Evolutionary conservation across 2,329 filamentous ascomycete genomes (phyloP).

Genomic region (Colletotrichum tropicale): DNA sequence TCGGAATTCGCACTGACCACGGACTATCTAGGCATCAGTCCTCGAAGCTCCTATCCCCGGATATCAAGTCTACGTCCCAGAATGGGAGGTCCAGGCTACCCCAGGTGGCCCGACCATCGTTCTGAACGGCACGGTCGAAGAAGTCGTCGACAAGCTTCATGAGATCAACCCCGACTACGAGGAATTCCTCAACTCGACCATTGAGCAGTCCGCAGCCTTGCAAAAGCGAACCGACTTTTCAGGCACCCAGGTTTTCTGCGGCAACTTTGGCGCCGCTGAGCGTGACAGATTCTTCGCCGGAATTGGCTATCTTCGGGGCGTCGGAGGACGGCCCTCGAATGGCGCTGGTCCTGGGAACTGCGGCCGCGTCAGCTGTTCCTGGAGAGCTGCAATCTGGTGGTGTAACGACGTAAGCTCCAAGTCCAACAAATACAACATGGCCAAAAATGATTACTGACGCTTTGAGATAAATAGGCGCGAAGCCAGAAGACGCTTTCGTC

Average conservation of each 20-base stretch:
- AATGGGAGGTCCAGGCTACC: not conserved
- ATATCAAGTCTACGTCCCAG: not conserved
- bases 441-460: fast-evolving
- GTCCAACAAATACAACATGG: not conserved
- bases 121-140: not conserved
- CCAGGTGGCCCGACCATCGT: not conserved
- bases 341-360: not conserved
- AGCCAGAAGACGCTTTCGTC: not conserved
- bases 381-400: not conserved
- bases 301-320: not conserved
- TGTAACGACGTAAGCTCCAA: not conserved
- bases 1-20: not conserved
- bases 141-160: not conserved
- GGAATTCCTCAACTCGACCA: not conserved
- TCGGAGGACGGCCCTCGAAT: not conserved
- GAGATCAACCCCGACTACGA: not conserved
- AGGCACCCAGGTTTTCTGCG: not conserved
- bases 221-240: not conserved
- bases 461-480: fast-evolving
- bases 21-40: not conserved
- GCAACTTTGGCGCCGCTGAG: not conserved
- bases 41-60: not conserved
- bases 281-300: not conserved
- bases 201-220: not conserved
- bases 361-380: not conserved